A percentile compares a stretch with the other conserved stretches of the same genome.
Evolutionary conservation across 1,139 yeast genomes (phyloP).

Genomic region (Candida freyschussii): DNA sequence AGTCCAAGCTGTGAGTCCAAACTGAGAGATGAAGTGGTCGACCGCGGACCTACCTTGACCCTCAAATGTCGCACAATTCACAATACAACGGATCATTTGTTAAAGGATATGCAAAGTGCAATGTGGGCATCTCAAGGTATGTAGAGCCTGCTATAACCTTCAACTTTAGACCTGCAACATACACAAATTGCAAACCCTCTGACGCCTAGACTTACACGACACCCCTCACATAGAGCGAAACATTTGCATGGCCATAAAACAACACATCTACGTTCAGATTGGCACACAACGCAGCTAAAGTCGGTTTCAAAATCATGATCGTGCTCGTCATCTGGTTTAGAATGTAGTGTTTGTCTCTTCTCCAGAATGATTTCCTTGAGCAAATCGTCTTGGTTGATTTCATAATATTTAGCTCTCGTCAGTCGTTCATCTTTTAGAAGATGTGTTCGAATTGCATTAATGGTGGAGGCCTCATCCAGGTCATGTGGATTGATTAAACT

Average conservation of each 20-base stretch:
- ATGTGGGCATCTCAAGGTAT: conserved; percentile 50
- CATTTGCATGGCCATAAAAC: conserved; percentile 94
- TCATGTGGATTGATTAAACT: conserved; percentile 18
- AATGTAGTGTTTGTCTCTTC: too few species aligned
- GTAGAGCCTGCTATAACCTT: conserved; percentile 48
- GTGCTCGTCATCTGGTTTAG: conserved; percentile 3
- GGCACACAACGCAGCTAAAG: conserved; percentile 71
- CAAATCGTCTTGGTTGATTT: conserved; percentile 26
- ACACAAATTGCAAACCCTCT: conserved; percentile 79
- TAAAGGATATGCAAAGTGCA: too few species aligned
- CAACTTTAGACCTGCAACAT: conserved; percentile 74
- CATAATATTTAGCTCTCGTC: conserved; percentile 31
- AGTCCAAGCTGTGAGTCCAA: too few species aligned
- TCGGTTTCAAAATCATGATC: conserved; percentile 15
- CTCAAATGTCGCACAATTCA: too few species aligned
- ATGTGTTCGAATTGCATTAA: conserved; percentile 24
- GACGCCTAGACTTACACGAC: conserved; percentile 70
- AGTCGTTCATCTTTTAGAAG: conserved; percentile 23
- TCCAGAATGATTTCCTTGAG: conserved; percentile 27
- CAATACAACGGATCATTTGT: too few species aligned
- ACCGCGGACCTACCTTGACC: too few species aligned
- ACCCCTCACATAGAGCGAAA: conserved; percentile 79
- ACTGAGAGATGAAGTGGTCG: too few species aligned
- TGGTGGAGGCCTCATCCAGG: conserved; percentile 21
- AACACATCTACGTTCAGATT: conserved; percentile 64